Evolutionary conservation across 108 stramenopile species (phyloP).

Genomic region (Cyclotella choctawhatcheeana): DNA sequence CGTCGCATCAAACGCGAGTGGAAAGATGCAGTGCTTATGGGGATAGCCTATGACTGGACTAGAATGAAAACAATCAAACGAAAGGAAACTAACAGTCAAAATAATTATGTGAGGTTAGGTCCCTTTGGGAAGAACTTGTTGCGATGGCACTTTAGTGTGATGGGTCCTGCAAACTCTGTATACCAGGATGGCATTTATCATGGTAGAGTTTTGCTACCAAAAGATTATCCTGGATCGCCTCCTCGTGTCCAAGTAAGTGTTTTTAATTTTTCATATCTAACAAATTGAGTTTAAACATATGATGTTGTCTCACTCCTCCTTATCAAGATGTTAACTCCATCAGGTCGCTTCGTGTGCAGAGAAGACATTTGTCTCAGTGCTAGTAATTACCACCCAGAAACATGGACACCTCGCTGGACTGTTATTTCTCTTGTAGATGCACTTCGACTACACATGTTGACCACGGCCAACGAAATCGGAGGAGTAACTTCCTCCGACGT

Average conservation of each 20-base stretch:
- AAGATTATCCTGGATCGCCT: conserved; percentile 86
- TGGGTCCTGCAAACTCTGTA: conserved; percentile 63
- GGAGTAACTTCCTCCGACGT: conserved; percentile 58
- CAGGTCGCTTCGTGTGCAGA: conserved; percentile 76
- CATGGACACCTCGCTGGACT: conserved; percentile 89
- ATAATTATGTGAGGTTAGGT: conserved; percentile 66
- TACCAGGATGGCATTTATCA: conserved; percentile 89
- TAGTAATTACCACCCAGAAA: conserved; percentile 86
- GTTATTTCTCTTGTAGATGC: conserved; percentile 71
- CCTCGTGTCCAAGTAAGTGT: conserved; percentile 70
- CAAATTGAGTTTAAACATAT: not conserved
- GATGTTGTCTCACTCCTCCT: not conserved
- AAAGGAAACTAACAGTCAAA: conserved; percentile 1
- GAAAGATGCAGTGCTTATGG: conserved; percentile 77
- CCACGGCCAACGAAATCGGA: conserved; percentile 82
- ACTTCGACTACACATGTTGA: conserved; percentile 84
- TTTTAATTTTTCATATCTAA: not conserved
- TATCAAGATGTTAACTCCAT: conserved; percentile 71
- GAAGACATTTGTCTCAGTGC: conserved; percentile 88
- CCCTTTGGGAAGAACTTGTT: conserved; percentile 77
- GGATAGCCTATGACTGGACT: conserved; percentile 87
- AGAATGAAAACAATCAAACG: conserved; percentile 38
- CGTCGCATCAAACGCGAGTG: conserved; percentile 84
- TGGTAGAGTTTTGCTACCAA: conserved; percentile 79
- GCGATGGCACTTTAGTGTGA: conserved; percentile 90